Percentiles rank a stretch among this genome's conserved stretches.
phyloP scores from a whole-genome alignment of 495 filamentous ascomycete species.

The Podospora pseudopauciseta region DNA sequence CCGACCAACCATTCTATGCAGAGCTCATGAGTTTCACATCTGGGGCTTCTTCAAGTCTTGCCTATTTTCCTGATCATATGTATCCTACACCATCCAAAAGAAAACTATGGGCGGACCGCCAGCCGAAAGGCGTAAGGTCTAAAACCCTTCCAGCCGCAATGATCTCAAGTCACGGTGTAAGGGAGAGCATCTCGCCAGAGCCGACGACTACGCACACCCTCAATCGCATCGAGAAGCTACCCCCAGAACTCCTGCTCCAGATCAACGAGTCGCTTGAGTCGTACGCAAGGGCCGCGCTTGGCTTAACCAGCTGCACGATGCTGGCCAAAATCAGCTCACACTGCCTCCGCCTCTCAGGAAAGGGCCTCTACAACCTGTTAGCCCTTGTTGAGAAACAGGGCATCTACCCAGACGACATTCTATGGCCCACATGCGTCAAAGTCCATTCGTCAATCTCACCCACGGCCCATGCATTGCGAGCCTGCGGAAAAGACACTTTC shows the following conservation, averaged over 20 bases:
- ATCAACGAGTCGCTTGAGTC: not conserved
- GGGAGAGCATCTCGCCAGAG: not conserved
- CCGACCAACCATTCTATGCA: no score
- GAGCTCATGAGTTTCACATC: no score
- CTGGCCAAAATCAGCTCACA: not conserved
- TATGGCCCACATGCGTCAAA: not conserved
- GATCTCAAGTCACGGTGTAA: not conserved
- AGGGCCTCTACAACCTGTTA: not conserved
- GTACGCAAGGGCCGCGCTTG: not conserved
- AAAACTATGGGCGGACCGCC: no score
- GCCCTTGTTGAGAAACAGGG: not conserved
- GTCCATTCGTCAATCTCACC: not conserved
- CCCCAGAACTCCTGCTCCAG: not conserved
- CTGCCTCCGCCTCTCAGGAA: not conserved
- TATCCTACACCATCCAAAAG: no score
- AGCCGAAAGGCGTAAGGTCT: not conserved
- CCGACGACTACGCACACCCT: not conserved
- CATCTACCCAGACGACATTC: not conserved
- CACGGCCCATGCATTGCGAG: not conserved
- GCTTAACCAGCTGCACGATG: not conserved
- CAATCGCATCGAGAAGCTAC: not conserved
- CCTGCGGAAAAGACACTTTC: not conserved
- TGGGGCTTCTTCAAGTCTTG: no score
- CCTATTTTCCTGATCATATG: no score
- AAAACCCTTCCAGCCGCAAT: not conserved